Conservation (phyloP, 2,329 filamentous ascomycete species). For the Fusarium pilosicola region DNA sequence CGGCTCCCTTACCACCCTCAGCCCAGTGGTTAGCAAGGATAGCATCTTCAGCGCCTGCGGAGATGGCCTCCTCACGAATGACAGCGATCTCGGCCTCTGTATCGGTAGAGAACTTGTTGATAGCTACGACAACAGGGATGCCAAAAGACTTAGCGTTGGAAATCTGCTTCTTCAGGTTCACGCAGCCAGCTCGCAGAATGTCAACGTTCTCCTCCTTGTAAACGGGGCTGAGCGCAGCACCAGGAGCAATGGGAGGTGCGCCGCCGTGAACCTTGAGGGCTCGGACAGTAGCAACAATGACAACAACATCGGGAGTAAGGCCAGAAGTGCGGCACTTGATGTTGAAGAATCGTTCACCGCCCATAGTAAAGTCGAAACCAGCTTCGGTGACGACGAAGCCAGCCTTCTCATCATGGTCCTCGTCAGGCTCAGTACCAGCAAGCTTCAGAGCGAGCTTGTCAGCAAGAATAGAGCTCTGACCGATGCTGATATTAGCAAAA, state of each 20-base stretch:
- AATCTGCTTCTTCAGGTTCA: constrained; percentile 97
- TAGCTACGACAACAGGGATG: constrained; percentile 92
- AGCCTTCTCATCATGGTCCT: constrained; percentile 82
- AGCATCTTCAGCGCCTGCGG: constrained; percentile 92
- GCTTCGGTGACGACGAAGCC: constrained; percentile 97
- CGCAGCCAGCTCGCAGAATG: constrained; percentile 85
- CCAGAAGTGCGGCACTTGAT: constrained; percentile 98
- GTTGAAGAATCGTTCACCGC: constrained; percentile 99
- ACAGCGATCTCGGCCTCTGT: constrained; percentile 91
- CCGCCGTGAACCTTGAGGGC: constrained; percentile 97
- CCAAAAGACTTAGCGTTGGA: constrained; percentile 89
- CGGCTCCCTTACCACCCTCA: constrained; percentile 88
- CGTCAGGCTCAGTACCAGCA: constrained; percentile 90
- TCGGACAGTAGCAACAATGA: constrained; percentile 94
- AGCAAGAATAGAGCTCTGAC: constrained; percentile 92
- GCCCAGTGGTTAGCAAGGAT: constrained; percentile 97
- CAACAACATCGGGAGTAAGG: constrained; percentile 90
- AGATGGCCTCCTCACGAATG: constrained; percentile 88
- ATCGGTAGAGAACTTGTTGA: constrained; percentile 96
- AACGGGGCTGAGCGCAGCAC: constrained; percentile 83
- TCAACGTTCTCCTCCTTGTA: constrained; percentile 96
- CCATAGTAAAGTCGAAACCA: constrained; percentile 99
- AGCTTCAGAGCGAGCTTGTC: constrained; percentile 97
- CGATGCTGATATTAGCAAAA: constrained; percentile 98
- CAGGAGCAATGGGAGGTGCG: constrained; percentile 91